Evolutionary conservation across 768 basidiomycete genomes (phyloP).

Genomic region (Boletales sp.): DNA sequence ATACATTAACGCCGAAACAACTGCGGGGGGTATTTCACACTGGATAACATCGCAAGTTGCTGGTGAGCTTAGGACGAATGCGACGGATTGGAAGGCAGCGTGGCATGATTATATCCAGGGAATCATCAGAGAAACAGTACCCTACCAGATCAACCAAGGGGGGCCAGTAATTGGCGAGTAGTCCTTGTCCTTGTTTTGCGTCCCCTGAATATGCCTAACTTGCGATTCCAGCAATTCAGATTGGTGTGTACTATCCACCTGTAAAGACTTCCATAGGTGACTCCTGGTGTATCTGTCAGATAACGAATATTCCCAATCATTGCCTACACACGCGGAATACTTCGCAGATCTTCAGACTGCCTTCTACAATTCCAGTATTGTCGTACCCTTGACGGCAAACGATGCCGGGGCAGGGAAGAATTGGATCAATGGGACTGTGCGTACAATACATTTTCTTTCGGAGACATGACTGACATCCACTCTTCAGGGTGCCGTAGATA

Average conservation of each 20-base stretch:
- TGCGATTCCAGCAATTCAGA: conserved; percentile 44
- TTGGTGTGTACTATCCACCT: conserved; percentile 37
- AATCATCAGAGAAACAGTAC: conserved; percentile 55
- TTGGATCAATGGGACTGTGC: conserved; percentile 69
- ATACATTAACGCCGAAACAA: conserved; percentile 78
- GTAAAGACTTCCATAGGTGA: neutral
- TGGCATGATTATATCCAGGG: conserved; percentile 73
- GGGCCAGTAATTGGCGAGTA: conserved; percentile 70
- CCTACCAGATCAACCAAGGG: conserved; percentile 66
- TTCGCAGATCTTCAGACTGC: conserved; percentile 58
- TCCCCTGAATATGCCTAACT: neutral
- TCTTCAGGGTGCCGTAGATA: conserved; percentile 64
- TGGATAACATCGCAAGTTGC: conserved; percentile 71
- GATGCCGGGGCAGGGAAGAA: conserved; percentile 56
- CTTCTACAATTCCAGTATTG: conserved; percentile 54
- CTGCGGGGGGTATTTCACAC: conserved; percentile 67
- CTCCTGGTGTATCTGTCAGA: conserved; percentile 37
- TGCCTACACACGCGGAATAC: conserved; percentile 46
- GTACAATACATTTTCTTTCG: conserved; percentile 9
- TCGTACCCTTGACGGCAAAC: conserved; percentile 73
- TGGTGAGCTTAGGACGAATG: conserved; percentile 64
- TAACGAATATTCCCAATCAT: conserved; percentile 67
- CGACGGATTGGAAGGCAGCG: conserved; percentile 61
- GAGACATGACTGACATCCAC: conserved; percentile 2
- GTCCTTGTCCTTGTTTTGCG: neutral